Conservation (phyloP, 1,284 basidiomycete genomes). For the Caloboletus firmus region DNA sequence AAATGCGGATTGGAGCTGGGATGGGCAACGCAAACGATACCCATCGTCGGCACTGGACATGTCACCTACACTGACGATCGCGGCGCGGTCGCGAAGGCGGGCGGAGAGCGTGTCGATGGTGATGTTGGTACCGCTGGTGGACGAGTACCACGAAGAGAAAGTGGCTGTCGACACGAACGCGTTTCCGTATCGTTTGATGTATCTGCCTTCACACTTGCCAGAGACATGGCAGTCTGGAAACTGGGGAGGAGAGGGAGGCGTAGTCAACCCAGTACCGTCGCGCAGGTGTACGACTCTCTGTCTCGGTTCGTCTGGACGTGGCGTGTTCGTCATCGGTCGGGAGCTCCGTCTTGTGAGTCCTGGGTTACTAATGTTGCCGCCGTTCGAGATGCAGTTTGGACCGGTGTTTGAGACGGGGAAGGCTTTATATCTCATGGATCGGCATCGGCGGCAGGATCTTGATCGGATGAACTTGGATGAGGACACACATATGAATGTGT, state of each 20-base stretch:
- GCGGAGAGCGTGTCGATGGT: constrained; percentile 18
- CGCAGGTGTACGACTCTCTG: constrained; percentile 22
- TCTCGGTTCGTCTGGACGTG: constrained; percentile 31
- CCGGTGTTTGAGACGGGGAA: constrained; percentile 28
- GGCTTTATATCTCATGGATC: constrained; percentile 21
- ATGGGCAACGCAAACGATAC: not conserved
- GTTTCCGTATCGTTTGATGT: constrained; percentile 24
- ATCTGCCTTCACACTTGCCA: constrained; percentile 11
- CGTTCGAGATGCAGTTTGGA: constrained; percentile 32
- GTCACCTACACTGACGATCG: constrained; percentile 27
- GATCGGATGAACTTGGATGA: not conserved
- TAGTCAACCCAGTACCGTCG: not conserved
- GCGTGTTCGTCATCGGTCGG: constrained; percentile 26
- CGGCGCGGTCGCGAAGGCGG: constrained; percentile 16
- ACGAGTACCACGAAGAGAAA: not conserved
- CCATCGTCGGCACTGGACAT: not conserved
- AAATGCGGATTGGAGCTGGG: not conserved
- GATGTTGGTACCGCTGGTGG: constrained; percentile 28
- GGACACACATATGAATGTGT: not conserved
- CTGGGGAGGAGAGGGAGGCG: not conserved
- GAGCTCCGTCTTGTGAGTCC: constrained; percentile 28
- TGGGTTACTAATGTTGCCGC: constrained; percentile 23
- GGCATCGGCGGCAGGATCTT: not conserved
- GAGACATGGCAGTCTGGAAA: not conserved
- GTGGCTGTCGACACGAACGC: not conserved